Percentiles rank a stretch among this genome's conserved stretches.
These are phyloP conservation scores for Kwoniella sp. DNA, from an alignment of 768 basidiomycete species.

Conservation along the genomic window DNA sequence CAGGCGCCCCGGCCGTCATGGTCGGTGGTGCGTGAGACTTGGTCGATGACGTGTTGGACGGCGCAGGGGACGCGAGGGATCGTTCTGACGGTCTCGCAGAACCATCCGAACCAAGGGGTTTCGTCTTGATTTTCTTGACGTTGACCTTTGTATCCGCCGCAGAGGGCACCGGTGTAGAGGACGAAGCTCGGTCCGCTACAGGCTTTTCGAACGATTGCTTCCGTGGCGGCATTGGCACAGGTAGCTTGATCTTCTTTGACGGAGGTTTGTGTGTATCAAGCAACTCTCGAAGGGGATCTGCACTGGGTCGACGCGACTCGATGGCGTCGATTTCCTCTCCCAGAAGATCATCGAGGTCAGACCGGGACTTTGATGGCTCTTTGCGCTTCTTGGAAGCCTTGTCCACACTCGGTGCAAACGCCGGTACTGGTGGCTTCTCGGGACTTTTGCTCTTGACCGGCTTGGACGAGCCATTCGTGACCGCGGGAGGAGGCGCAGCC, in stretches of 20 bases:
- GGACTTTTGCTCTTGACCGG: too few species aligned
- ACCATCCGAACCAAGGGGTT: neutral
- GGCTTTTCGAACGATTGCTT: conserved; percentile 57
- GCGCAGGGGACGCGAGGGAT: conserved; percentile 1
- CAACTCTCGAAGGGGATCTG: conserved; percentile 3
- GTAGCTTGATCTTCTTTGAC: conserved; percentile 65
- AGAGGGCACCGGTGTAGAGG: neutral
- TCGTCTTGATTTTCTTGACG: conserved; percentile 15
- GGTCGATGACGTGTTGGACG: neutral
- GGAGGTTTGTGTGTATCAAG: conserved; percentile 15
- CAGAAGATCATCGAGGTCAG: conserved; percentile 42
- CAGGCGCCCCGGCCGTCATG: neutral
- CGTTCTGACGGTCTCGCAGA: neutral
- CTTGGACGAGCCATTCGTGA: neutral
- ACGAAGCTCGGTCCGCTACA: conserved; percentile 40
- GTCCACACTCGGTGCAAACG: conserved; percentile 5
- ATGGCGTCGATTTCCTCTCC: conserved; percentile 48
- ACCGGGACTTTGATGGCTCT: conserved; percentile 14
- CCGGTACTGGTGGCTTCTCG: conserved; percentile 31
- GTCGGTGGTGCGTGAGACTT: neutral
- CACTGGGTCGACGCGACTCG: conserved; percentile 21
- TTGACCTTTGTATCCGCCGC: neutral
- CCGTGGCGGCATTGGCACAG: neutral
- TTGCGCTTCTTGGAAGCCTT: conserved; percentile 27
- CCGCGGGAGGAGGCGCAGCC: neutral